Conservation (phyloP, 2,329 filamentous ascomycete species). For the Trichoderma gracile region DNA sequence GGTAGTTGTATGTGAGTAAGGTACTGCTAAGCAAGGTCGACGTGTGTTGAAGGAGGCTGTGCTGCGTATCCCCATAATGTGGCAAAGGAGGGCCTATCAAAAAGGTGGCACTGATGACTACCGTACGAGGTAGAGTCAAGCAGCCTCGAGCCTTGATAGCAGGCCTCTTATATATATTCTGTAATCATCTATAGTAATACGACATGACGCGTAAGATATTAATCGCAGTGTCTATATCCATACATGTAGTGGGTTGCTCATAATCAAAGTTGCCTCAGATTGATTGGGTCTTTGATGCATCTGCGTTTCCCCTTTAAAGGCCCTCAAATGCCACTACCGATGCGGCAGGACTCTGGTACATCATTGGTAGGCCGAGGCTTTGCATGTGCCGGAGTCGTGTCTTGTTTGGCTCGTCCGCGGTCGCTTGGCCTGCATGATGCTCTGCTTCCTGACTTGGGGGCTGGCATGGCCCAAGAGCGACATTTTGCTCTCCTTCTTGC, state of each 20-base stretch:
- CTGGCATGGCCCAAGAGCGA: not conserved
- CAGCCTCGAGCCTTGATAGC: not conserved
- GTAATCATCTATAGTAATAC: not conserved
- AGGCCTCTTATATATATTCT: not conserved
- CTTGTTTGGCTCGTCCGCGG: not conserved
- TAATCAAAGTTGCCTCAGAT: not conserved
- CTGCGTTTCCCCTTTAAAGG: not conserved
- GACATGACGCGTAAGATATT: slow-evolving; percentile 1
- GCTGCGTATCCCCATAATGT: not conserved
- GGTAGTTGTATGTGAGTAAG: too few relatives aligned
- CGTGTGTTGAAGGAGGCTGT: not conserved
- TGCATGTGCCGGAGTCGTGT: not conserved
- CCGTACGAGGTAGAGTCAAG: not conserved
- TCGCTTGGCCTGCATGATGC: not conserved
- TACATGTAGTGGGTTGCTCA: not conserved
- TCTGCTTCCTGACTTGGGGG: not conserved
- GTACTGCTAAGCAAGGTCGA: not conserved
- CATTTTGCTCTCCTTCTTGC: slow-evolving; percentile 15
- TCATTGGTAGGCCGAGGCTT: not conserved
- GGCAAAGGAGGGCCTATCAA: not conserved
- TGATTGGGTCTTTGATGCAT: not conserved
- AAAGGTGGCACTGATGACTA: not conserved
- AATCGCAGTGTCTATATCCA: not conserved
- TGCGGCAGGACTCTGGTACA: not conserved
- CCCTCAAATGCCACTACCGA: not conserved